Evolutionary conservation across 257 asterid species (phyloP), one percentile per base, ranked within the genome.

Genomic region (Eucommia ulmoides): DNA sequence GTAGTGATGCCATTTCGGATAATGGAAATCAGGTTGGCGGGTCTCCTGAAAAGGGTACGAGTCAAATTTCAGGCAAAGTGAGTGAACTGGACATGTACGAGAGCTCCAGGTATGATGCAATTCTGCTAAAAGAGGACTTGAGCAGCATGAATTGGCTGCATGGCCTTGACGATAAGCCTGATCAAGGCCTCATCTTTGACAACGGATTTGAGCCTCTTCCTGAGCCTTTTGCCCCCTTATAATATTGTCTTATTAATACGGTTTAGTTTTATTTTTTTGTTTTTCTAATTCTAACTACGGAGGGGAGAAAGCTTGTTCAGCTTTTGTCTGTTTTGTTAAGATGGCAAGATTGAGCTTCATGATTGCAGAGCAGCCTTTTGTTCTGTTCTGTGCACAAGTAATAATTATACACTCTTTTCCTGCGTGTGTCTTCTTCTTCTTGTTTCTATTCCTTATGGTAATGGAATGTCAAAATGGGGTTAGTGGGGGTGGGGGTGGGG

Each of bases 121-220:
- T 68, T 52, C 60, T 73, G 29, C 67, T 62, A 6, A 86, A 89
- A 69, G 98, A 89, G 77, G 98, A 89, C 67, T 59, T 77, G 62
- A 89, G 81, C 74, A 80, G 79, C 69, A 63, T 85, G 10, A 85
- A 75, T 51, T 85, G 98, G 98, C 81, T 89, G 47, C 98, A 77
- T 71, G 71, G 92, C 49, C 41, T 83, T 21, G 97, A 83, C 19
- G 94, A 87, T 44, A 80, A 76, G 66, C 68, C 91, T 22, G 96
- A 79, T 24, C 94, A 82, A 61, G 97, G 80, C 59, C 54, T 78
- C 59, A 64, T 91, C 59, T 91, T 91, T 61, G 99, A 83, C 56
- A 74, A 68, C 49, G 95, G 99, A 61, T 87, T 91, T 48, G 99
- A 79, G 62, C 72, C 68, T 46, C 81, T 81, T 23, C 99, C 97